These are phyloP conservation scores for Rhynchospora pubera DNA, from an alignment of 176 grass and related monocot genomes.

Conservation along the genomic window DNA sequence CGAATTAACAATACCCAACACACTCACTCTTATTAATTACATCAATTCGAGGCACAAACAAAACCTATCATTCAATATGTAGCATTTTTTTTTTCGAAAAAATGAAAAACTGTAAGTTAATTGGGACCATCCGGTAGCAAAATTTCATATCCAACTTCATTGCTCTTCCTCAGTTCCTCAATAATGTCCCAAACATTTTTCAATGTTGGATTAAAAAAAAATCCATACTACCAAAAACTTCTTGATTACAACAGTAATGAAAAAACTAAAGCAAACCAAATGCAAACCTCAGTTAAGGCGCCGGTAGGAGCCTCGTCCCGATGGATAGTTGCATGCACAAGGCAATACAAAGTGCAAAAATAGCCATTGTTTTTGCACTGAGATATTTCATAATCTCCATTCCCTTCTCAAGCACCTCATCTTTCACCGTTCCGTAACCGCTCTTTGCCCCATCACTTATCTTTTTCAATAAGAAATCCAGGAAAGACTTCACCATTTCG, in stretches of 20 bases:
- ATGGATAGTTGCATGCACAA: conserved; percentile 78
- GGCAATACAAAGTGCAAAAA: conserved; percentile 55
- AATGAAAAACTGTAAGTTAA: conserved; percentile 3
- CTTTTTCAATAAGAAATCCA: conserved; percentile 52
- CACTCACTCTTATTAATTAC: conserved; percentile 13
- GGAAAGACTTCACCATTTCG: conserved; percentile 60
- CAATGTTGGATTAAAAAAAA: conserved; percentile 7
- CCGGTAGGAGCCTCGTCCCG: conserved; percentile 48
- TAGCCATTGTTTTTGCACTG: conserved; percentile 61
- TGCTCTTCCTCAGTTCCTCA: background rate
- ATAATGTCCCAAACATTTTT: background rate
- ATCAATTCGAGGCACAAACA: conserved; percentile 5
- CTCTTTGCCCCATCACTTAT: conserved; percentile 44
- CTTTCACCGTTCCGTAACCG: conserved; percentile 27
- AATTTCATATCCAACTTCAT: background rate
- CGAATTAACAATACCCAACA: conserved; percentile 1
- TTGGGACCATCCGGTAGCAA: background rate
- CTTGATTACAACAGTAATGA: background rate
- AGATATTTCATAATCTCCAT: conserved; percentile 48
- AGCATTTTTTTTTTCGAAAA: background rate
- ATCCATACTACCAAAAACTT: background rate
- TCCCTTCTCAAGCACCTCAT: conserved; percentile 48
- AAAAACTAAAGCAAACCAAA: conserved; percentile 6
- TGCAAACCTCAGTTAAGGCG: conserved; percentile 30
- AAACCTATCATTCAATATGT: background rate